Conservation (phyloP, 495 filamentous ascomycete genomes). For the Cercophora newfieldiana region DNA sequence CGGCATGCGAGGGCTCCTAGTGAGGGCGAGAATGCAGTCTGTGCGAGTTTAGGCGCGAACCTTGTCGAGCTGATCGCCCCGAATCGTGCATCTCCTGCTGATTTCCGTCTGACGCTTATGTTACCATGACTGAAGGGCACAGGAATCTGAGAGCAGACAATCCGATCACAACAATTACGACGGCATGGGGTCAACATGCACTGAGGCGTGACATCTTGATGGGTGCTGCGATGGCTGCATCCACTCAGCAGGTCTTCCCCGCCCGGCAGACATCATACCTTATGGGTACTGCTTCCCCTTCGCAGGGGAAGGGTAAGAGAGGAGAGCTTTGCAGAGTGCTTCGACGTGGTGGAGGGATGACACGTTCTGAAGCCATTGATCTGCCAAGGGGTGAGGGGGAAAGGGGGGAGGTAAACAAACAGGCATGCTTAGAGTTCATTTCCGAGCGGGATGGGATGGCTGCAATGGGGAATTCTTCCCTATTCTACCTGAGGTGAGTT, state of each 20-base stretch:
- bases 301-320: background rate
- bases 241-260: background rate
- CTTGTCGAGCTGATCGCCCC: background rate
- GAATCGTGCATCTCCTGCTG: conserved; percentile 5
- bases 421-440: background rate
- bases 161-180: background rate
- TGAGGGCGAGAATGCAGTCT: background rate
- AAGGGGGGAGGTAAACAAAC: background rate
- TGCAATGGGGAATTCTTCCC: too few relatives aligned
- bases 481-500: background rate
- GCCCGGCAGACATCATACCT: background rate
- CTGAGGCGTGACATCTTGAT: background rate
- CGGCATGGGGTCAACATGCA: background rate
- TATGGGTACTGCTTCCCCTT: background rate
- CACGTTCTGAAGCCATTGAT: background rate
- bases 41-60: background rate
- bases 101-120: background rate
- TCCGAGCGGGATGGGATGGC: background rate
- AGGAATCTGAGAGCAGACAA: background rate
- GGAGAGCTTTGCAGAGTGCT: background rate
- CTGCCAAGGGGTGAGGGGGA: background rate
- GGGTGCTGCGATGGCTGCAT: background rate
- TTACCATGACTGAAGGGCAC: background rate
- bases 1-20: background rate
- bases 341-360: background rate